Evolutionary conservation across 1,139 yeast species (phyloP), one percentile per base, ranked within the genome.

Genomic region (Geotrichum phurueaensis): DNA sequence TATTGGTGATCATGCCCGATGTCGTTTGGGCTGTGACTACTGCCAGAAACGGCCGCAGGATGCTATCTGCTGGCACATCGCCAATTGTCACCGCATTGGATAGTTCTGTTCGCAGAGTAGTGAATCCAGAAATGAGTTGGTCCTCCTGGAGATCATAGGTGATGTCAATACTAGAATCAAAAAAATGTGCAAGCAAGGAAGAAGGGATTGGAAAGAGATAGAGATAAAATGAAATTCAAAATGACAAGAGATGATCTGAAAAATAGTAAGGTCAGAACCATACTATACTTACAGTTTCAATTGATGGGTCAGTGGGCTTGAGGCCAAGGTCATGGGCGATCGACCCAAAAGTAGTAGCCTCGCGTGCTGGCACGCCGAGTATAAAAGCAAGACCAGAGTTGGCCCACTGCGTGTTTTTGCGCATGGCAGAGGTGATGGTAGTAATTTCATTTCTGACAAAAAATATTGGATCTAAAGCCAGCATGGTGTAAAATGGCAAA

Each of bases 311-410:
- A 15, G 71, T 73, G 61, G 71, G 65, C 29, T 69, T 64, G 12
- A 67, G 60, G 20, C 72, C 71, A 56, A 74, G 63, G 25, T 70
- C 67, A 47, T 63, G 67, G 31, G 69, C 71, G 51, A 71, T 75
- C 62, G 59, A 43, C 10, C 57, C 57, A 13, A 13, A 51, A 20
- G 27, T 36, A 12, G 57, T 9, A 9, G 63, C 25, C 12, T 39
- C n/a, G 45, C 45, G 45, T 6, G 45, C 18, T 9, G 63, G 76
- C 12, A 79, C 78, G 2, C 94, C 88, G 51, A 92, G 78, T 51
- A 92, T 84, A 7, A 96, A 91, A 6, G 97, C 95, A 54, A 91
- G 95, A 2, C 97, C 96, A 50, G 91, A 83, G 66, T 86, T 89
- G 13, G 87, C 80, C 84, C 89, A 86, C 65, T 95, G 83, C 57